A percentile compares a stretch with the other conserved stretches of the same genome.
Evolutionary conservation across 805 yeast species (phyloP).

Genomic region (Priceomyces carsonii): DNA sequence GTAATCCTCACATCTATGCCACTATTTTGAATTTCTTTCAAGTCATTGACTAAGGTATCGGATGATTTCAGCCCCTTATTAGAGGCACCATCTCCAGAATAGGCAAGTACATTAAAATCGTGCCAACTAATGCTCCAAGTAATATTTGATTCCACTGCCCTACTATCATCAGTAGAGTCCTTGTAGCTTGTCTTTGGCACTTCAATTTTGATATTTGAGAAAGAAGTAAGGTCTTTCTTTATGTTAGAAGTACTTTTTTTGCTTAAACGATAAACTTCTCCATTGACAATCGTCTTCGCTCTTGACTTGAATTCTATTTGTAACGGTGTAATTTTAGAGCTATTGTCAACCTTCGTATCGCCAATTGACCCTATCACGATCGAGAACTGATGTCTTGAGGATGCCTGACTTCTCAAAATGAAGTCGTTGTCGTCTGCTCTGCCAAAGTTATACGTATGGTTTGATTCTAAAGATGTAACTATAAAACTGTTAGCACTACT

Average conservation of each 20-base stretch:
- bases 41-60: conserved; percentile 5
- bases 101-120: conserved; percentile 16
- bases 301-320: conserved; percentile 25
- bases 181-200: conserved; percentile 6
- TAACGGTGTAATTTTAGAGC: conserved; percentile 16
- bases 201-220: conserved; percentile 5
- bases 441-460: conserved; percentile 23
- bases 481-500: background rate
- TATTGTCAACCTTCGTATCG: background rate
- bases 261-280: conserved; percentile 9
- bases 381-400: conserved; percentile 31
- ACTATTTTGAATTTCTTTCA: conserved; percentile 3
- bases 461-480: conserved; percentile 10
- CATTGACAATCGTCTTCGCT: conserved; percentile 32
- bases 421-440: conserved; percentile 29
- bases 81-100: no score
- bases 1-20: conserved; percentile 22
- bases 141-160: conserved; percentile 4
- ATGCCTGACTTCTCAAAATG: conserved; percentile 27
- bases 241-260: conserved; percentile 1
- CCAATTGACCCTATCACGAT: conserved; percentile 15
- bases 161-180: background rate
- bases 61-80: no score
- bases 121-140: conserved; percentile 21
- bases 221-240: conserved; percentile 6